These are phyloP conservation scores for Aspergillus fischeri DNA, from an alignment of 2,329 filamentous ascomycete genomes.

Conservation along the genomic window DNA sequence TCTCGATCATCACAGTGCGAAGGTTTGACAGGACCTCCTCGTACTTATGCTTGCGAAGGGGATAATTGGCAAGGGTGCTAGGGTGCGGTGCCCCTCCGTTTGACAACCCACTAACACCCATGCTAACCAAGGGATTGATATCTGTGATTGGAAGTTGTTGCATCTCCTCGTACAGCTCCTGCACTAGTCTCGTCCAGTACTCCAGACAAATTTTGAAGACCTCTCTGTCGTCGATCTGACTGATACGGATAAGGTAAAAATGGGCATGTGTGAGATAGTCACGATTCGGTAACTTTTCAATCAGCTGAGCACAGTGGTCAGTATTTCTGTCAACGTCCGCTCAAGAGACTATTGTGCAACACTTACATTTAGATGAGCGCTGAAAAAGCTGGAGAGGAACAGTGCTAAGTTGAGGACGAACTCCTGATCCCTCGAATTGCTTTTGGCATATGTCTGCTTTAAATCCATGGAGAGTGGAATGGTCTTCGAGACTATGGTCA, in stretches of 20 bases:
- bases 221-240: slow-evolving; percentile 96
- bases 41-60: slow-evolving; percentile 97
- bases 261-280: slow-evolving; percentile 95
- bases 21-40: slow-evolving; percentile 89
- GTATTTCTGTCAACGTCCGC: slow-evolving; percentile 1
- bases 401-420: slow-evolving; percentile 96
- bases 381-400: slow-evolving; percentile 96
- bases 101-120: slow-evolving; percentile 65
- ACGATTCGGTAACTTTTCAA: slow-evolving; percentile 91
- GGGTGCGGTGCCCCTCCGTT: slow-evolving; percentile 84
- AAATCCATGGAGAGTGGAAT: slow-evolving; percentile 88
- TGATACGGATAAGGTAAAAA: slow-evolving; percentile 97
- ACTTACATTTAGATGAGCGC: slow-evolving; percentile 76
- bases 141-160: slow-evolving; percentile 92
- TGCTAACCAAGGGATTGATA: slow-evolving; percentile 80
- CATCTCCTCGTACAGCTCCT: slow-evolving; percentile 98
- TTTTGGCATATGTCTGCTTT: slow-evolving; percentile 84
- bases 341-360: slow-evolving; percentile 1
- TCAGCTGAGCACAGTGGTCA: slow-evolving; percentile 55
- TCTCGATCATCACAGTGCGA: slow-evolving; percentile 97
- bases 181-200: slow-evolving; percentile 98
- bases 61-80: slow-evolving; percentile 78
- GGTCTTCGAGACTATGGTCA: slow-evolving; percentile 88
- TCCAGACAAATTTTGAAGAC: slow-evolving; percentile 99
- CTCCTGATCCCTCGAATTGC: slow-evolving; percentile 90